phyloP scores from a whole-genome alignment of 2,329 filamentous ascomycete genomes.

The Diaporthe helianthi region DNA sequence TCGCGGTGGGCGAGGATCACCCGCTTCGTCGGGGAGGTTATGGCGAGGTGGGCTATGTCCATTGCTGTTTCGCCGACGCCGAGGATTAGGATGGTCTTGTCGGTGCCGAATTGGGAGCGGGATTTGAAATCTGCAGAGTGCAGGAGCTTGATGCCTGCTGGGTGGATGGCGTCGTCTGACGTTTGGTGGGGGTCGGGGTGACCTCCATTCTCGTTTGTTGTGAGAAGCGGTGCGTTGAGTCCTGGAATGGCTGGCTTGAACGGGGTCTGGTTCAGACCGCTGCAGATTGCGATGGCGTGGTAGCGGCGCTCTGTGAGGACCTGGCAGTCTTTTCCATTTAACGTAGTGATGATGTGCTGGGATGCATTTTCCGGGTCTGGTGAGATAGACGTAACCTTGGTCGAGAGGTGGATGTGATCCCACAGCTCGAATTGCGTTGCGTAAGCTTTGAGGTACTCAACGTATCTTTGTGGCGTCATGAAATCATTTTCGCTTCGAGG shows the following conservation, averaged over 20 bases:
- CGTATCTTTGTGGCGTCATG: conserved; percentile 43
- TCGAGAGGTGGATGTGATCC: conserved; percentile 44
- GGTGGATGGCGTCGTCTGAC: not conserved
- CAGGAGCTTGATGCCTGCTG: conserved; percentile 38
- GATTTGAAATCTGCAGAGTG: conserved; percentile 48
- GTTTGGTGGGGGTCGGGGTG: no score
- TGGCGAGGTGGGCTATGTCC: conserved; percentile 46
- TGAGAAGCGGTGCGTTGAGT: not conserved
- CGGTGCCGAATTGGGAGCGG: conserved; percentile 43
- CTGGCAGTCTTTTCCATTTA: not conserved
- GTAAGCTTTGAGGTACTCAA: conserved; percentile 47
- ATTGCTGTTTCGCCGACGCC: conserved; percentile 49
- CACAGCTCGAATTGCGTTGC: conserved; percentile 44
- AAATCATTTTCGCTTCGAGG: conserved; percentile 46
- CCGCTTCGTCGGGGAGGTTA: conserved; percentile 45
- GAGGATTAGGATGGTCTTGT: conserved; percentile 46
- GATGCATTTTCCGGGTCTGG: not conserved
- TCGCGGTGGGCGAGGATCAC: conserved; percentile 48
- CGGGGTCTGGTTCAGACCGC: conserved; percentile 46
- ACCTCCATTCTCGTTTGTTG: not conserved
- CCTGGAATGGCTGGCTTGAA: conserved; percentile 42
- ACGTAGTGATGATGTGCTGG: not conserved
- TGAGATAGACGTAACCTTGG: conserved; percentile 38
- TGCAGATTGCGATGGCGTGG: conserved; percentile 49
- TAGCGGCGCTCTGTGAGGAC: not conserved